Conservation (phyloP, 139 green algal genomes). For the Volvox reticuliferus region DNA sequence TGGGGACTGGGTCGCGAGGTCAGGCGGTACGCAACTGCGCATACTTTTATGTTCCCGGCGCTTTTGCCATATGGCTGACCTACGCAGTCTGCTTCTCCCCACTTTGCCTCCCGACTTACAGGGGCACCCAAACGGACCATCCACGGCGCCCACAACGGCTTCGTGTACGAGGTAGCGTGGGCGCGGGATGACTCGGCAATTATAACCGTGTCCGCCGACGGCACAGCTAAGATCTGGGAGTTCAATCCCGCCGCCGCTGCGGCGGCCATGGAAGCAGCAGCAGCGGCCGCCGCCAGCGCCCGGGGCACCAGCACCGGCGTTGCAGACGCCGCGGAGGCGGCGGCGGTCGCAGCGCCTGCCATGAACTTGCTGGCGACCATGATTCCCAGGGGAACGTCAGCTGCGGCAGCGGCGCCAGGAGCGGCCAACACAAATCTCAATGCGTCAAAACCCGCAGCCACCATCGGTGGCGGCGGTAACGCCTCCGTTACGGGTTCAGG, state of each 20-base stretch:
- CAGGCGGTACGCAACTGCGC: too few relatives aligned
- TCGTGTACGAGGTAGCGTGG: slow-evolving; percentile 66
- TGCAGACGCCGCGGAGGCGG: slow-evolving; percentile 2
- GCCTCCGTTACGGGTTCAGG: neutral
- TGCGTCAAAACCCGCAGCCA: too few relatives aligned
- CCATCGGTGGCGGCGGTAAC: neutral
- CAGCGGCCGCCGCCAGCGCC: neutral
- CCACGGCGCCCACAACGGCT: slow-evolving; percentile 33
- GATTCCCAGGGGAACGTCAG: neutral
- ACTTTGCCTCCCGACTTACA: neutral
- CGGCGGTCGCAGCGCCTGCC: neutral
- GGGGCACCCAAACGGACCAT: slow-evolving; percentile 22
- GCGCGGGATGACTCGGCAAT: slow-evolving; percentile 56
- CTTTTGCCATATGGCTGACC: too few relatives aligned
- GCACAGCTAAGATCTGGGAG: slow-evolving; percentile 60
- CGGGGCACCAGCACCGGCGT: neutral
- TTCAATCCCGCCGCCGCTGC: slow-evolving; percentile 31
- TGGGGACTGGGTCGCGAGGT: too few relatives aligned
- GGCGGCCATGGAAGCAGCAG: neutral
- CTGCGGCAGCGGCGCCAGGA: neutral
- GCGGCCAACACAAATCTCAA: neutral
- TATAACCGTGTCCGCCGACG: slow-evolving; percentile 62
- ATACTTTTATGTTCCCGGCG: too few relatives aligned
- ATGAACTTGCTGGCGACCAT: slow-evolving; percentile 29
- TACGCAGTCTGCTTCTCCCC: neutral